Percentiles rank a stretch among this genome's conserved stretches.
phyloP scores from a whole-genome alignment of 495 filamentous ascomycete genomes.

The Aspergillus asperescens region DNA sequence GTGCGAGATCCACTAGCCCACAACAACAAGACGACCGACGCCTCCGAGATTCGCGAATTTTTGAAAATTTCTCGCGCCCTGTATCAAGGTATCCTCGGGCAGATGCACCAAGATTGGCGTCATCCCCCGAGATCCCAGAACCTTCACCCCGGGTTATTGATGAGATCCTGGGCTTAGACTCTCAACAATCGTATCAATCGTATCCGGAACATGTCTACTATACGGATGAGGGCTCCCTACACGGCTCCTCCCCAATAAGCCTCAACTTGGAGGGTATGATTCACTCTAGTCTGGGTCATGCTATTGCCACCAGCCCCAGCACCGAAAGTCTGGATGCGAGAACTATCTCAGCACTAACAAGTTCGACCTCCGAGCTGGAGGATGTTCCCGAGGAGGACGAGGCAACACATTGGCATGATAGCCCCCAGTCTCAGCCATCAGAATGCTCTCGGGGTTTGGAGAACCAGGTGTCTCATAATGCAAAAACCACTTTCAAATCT shows the following conservation, averaged over 20 bases:
- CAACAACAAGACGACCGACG: constrained; percentile 8
- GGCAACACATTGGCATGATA: constrained; percentile 30
- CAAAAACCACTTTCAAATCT: constrained; percentile 15
- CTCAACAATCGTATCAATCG: constrained; percentile 21
- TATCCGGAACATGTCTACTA: constrained; percentile 35
- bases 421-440: constrained; percentile 19
- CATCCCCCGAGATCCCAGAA: constrained; percentile 33
- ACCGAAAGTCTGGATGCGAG: constrained; percentile 44
- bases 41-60: constrained; percentile 31
- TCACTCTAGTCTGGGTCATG: constrained; percentile 22
- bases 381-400: constrained; percentile 74
- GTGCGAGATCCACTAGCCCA: constrained; percentile 18
- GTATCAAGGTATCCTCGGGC: constrained; percentile 33
- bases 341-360: constrained; percentile 34
- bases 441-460: constrained; percentile 7
- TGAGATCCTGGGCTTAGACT: constrained; percentile 36
- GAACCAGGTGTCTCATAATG: background rate
- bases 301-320: constrained; percentile 41
- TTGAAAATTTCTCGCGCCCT: constrained; percentile 50
- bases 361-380: constrained; percentile 46
- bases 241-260: constrained; percentile 13
- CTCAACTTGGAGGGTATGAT: constrained; percentile 24
- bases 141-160: constrained; percentile 42
- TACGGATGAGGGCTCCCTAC: constrained; percentile 19
- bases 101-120: constrained; percentile 27